Evolutionary conservation across 2,329 filamentous ascomycete genomes (phyloP).

Genomic region (Allantophomopsis cytisporea): DNA sequence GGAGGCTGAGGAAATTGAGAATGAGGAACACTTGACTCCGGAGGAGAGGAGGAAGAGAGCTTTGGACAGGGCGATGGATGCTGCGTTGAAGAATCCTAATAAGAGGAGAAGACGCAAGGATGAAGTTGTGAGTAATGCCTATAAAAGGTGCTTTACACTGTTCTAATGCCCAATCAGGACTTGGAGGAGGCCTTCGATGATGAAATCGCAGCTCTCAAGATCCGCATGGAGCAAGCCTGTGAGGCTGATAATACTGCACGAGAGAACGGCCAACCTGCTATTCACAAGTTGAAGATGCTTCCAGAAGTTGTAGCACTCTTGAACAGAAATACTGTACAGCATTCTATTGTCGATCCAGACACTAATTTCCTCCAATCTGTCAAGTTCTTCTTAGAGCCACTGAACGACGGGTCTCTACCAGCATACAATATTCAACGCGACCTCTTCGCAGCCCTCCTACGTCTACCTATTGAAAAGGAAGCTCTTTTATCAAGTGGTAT

Average conservation of each 20-base stretch:
- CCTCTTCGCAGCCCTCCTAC: slow-evolving; percentile 68
- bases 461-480: slow-evolving; percentile 83
- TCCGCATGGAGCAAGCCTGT: slow-evolving; percentile 83
- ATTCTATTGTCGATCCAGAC: slow-evolving; percentile 82
- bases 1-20: slow-evolving; percentile 46
- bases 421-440: slow-evolving; percentile 97
- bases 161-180: slow-evolving; percentile 39
- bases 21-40: slow-evolving; percentile 68
- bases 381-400: slow-evolving; percentile 91
- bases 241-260: slow-evolving; percentile 76
- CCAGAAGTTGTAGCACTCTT: slow-evolving; percentile 80
- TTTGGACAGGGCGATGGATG: slow-evolving; percentile 77
- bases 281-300: slow-evolving; percentile 87
- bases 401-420: slow-evolving; percentile 85
- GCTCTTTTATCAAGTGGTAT: slow-evolving; percentile 81
- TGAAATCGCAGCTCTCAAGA: slow-evolving; percentile 76
- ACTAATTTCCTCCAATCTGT: slow-evolving; percentile 91
- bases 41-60: slow-evolving; percentile 75
- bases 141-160: neutral
- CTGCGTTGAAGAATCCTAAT: slow-evolving; percentile 68
- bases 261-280: slow-evolving; percentile 64
- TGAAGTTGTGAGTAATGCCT: slow-evolving; percentile 54
- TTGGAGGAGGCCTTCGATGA: slow-evolving; percentile 83
- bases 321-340: slow-evolving; percentile 76
- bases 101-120: slow-evolving; percentile 62